phyloP scores from a whole-genome alignment of 2,329 filamentous ascomycete genomes.

The Aphanocladium album region DNA sequence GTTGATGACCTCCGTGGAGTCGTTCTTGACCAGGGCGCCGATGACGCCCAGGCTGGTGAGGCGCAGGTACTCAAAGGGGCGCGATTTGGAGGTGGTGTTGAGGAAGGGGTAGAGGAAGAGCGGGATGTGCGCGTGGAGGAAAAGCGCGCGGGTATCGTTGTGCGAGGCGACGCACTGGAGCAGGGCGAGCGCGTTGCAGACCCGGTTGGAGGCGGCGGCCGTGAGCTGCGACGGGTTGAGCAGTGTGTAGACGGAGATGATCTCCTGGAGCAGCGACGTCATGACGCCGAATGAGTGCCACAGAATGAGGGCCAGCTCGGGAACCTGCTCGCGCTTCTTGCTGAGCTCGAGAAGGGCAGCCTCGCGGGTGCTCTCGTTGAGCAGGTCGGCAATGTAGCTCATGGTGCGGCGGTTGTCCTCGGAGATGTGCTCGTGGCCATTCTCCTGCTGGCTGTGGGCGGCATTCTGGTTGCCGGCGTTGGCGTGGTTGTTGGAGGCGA shows the following conservation, averaged over 20 bases:
- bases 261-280: constrained; percentile 95
- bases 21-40: constrained; percentile 95
- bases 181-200: constrained; percentile 93
- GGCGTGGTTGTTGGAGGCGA: constrained; percentile 58
- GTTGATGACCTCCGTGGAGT: constrained; percentile 97
- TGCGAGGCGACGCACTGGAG: constrained; percentile 97
- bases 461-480: constrained; percentile 39
- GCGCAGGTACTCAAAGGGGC: constrained; percentile 94
- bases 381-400: constrained; percentile 83
- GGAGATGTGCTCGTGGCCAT: constrained; percentile 62
- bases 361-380: constrained; percentile 83
- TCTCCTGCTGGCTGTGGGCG: constrained; percentile 44
- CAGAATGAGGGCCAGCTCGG: constrained; percentile 88
- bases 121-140: constrained; percentile 93
- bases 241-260: constrained; percentile 96
- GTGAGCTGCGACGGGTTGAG: constrained; percentile 96
- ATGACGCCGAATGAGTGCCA: constrained; percentile 99
- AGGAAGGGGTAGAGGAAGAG: constrained; percentile 97
- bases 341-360: constrained; percentile 89
- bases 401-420: constrained; percentile 94
- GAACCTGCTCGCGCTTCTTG: constrained; percentile 98
- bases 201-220: constrained; percentile 92
- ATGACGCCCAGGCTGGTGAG: constrained; percentile 95
- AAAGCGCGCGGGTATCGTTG: constrained; percentile 90
- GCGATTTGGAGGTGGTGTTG: constrained; percentile 96